Percentiles rank a stretch among this genome's conserved stretches.
These are phyloP conservation scores for Azolla pinnata DNA, from an alignment of 75 land plant species.

Conservation along the genomic window DNA sequence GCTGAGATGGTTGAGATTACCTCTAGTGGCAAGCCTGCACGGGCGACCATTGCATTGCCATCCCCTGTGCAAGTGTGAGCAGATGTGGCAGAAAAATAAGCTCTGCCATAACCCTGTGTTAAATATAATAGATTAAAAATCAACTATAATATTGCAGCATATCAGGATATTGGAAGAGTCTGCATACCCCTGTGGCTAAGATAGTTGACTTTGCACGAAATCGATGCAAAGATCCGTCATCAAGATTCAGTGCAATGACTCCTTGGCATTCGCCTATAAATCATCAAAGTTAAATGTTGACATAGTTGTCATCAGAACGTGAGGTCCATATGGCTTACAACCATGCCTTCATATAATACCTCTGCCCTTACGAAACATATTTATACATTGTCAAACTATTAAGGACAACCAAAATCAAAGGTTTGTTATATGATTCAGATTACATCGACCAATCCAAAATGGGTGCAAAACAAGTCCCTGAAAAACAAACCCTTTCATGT, in stretches of 20 bases:
- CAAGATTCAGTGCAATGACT: conserved; percentile 90
- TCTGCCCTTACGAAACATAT: too few relatives aligned
- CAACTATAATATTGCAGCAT: neutral
- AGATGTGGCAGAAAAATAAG: conserved; percentile 97
- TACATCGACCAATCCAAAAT: too few relatives aligned
- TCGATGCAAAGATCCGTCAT: conserved; percentile 90
- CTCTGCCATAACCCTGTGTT: conserved; percentile 83
- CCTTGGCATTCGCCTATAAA: conserved; percentile 77
- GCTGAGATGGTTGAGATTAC: conserved; percentile 20
- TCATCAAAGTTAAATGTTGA: neutral
- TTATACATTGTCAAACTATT: too few relatives aligned
- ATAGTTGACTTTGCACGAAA: conserved; percentile 76
- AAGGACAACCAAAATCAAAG: too few relatives aligned
- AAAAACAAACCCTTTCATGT: too few relatives aligned
- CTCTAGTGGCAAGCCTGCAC: conserved; percentile 89
- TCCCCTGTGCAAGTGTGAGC: conserved; percentile 99
- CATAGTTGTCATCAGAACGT: too few relatives aligned
- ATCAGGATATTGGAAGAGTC: neutral
- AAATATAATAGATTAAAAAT: neutral
- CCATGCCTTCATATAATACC: too few relatives aligned
- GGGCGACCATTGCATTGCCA: conserved; percentile 97
- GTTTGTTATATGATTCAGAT: too few relatives aligned
- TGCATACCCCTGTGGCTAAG: conserved; percentile 87
- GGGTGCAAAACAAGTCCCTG: too few relatives aligned
- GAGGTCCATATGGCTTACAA: too few relatives aligned